phyloP scores from a whole-genome alignment of 768 basidiomycete species.

The Amanita muscaria region DNA sequence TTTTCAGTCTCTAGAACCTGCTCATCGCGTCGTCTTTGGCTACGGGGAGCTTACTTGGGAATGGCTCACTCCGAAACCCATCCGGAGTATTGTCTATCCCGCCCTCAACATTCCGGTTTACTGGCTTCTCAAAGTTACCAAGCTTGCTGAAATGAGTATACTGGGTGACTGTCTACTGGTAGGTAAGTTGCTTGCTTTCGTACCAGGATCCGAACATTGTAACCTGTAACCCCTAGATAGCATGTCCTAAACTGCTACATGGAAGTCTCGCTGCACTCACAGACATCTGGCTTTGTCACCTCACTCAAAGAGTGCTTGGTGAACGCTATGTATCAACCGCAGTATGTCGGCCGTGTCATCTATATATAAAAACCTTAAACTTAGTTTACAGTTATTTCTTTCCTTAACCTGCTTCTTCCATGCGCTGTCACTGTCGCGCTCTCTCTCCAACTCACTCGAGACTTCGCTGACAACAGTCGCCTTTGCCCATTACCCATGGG shows the following conservation, averaged over 20 bases:
- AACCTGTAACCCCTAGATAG: slow-evolving; percentile 41
- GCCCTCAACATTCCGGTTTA: slow-evolving; percentile 74
- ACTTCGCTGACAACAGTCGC: slow-evolving; percentile 78
- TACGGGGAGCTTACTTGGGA: slow-evolving; percentile 96
- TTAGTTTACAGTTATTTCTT: slow-evolving; percentile 50
- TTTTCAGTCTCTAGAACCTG: slow-evolving; percentile 90
- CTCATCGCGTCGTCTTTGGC: slow-evolving; percentile 82
- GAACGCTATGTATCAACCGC: slow-evolving; percentile 46
- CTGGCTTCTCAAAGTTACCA: slow-evolving; percentile 49
- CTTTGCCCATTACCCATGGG: slow-evolving; percentile 72
- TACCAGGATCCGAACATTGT: slow-evolving; percentile 1
- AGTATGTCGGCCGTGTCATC: slow-evolving; percentile 37
- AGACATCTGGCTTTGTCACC: slow-evolving; percentile 62
- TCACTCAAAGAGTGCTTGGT: slow-evolving; percentile 53
- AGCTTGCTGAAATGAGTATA: slow-evolving; percentile 35
- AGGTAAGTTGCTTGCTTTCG: slow-evolving; percentile 23
- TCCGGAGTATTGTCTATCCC: slow-evolving; percentile 79
- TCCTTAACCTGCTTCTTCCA: slow-evolving; percentile 87
- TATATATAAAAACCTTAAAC: not conserved
- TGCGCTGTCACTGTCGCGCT: slow-evolving; percentile 72
- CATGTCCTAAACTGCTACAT: slow-evolving; percentile 67
- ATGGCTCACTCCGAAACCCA: slow-evolving; percentile 65
- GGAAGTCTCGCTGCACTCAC: slow-evolving; percentile 71
- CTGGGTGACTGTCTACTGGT: slow-evolving; percentile 53
- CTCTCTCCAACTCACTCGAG: slow-evolving; percentile 89